Evolutionary conservation across 2,329 filamentous ascomycete species (phyloP).

Genomic region (Claviceps quebecensis): DNA sequence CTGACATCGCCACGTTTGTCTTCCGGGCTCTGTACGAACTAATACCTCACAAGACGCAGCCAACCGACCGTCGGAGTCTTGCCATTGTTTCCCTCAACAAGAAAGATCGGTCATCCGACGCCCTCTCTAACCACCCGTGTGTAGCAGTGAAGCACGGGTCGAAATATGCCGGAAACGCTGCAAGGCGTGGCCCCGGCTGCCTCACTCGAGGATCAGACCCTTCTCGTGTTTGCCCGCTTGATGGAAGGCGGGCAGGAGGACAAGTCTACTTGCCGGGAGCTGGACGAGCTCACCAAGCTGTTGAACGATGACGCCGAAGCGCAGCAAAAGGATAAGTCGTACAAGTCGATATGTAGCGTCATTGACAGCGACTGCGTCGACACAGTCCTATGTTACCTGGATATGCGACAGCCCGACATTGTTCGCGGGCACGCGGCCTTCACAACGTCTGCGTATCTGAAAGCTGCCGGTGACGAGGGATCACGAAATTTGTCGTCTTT

Average conservation of each 20-base stretch:
- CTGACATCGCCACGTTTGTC: neutral
- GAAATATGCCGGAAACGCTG: slow-evolving; percentile 21
- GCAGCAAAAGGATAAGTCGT: slow-evolving; percentile 27
- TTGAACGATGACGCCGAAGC: slow-evolving; percentile 39
- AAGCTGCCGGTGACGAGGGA: slow-evolving; percentile 59
- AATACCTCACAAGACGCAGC: neutral
- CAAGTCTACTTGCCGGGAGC: slow-evolving; percentile 48
- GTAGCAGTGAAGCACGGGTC: neutral
- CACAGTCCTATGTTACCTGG: slow-evolving; percentile 72
- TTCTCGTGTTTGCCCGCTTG: slow-evolving; percentile 70
- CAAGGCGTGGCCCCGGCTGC: slow-evolving; percentile 17
- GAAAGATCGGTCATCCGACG: neutral
- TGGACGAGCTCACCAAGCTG: slow-evolving; percentile 45
- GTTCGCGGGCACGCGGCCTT: slow-evolving; percentile 73
- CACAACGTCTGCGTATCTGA: slow-evolving; percentile 70
- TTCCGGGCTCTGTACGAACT: neutral
- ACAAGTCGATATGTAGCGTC: slow-evolving; percentile 40
- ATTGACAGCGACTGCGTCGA: slow-evolving; percentile 67
- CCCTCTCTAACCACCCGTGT: neutral
- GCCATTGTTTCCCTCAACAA: neutral
- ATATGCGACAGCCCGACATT: slow-evolving; percentile 61
- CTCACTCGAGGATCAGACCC: slow-evolving; percentile 47
- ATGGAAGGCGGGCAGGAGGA: slow-evolving; percentile 86
- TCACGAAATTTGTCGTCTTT: slow-evolving; percentile 57
- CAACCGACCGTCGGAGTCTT: neutral